Percentiles rank a stretch among this genome's conserved stretches.
These are phyloP conservation scores for Quillaja saponaria DNA, from an alignment of 306 rosid genomes.

Conservation along the genomic window DNA sequence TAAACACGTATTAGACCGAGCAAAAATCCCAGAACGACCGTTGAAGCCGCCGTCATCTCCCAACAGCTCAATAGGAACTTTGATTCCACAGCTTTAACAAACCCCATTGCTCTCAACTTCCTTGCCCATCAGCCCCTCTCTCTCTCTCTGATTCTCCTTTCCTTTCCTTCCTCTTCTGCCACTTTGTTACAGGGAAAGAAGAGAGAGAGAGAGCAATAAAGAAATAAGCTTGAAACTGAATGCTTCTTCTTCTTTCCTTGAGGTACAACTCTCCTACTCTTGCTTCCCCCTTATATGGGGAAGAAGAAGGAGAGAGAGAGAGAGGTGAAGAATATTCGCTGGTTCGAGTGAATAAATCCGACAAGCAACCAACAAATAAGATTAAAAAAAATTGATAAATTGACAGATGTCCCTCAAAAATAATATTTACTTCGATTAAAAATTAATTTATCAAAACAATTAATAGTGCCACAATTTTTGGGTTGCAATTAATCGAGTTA, in stretches of 20 bases:
- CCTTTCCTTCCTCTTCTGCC: slow-evolving; percentile 1
- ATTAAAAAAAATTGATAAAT: too few species aligned
- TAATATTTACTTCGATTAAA: too few species aligned
- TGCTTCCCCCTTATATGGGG: slow-evolving; percentile 6
- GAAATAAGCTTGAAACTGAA: background rate
- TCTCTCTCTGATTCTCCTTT: background rate
- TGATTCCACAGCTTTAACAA: slow-evolving; percentile 21
- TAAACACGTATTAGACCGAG: slow-evolving; percentile 65
- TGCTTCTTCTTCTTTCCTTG: slow-evolving; percentile 21
- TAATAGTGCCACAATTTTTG: too few species aligned
- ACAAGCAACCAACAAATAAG: background rate
- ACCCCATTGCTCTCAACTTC: slow-evolving; percentile 27
- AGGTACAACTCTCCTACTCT: slow-evolving; percentile 21
- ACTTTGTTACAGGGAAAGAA: background rate
- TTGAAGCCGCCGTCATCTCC: slow-evolving; percentile 67
- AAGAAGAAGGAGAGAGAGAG: slow-evolving; percentile 5
- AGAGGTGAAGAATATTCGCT: slow-evolving; percentile 23
- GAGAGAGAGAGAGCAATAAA: background rate
- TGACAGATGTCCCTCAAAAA: too few species aligned
- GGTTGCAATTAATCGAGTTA: too few species aligned
- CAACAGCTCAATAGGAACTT: slow-evolving; percentile 61
- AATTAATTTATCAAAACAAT: too few species aligned
- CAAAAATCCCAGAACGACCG: slow-evolving; percentile 57
- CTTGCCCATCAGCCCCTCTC: slow-evolving; percentile 29
- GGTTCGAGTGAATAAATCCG: background rate